Conservation (phyloP, 176 grass and related monocot genomes). For the Aegilops sharonensis region DNA sequence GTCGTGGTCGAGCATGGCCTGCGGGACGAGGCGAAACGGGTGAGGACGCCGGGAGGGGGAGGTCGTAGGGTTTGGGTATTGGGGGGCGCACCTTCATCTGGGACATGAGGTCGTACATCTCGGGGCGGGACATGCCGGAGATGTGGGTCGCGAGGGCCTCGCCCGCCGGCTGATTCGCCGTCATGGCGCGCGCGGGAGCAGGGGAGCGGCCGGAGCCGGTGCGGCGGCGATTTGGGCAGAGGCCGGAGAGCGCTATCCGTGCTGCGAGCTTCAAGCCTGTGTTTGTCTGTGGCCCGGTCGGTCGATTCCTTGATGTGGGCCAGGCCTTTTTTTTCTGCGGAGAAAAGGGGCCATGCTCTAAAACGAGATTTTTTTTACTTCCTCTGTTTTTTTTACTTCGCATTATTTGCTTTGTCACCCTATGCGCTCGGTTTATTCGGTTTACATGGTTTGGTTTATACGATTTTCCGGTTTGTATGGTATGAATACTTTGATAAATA, state of each 20-base stretch:
- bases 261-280: background rate
- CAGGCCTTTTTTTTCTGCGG: background rate
- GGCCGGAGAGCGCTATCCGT: background rate
- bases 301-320: background rate
- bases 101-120: constrained; percentile 90
- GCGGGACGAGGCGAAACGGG: background rate
- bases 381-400: too few relatives aligned
- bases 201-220: background rate
- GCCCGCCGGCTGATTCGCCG: constrained; percentile 51
- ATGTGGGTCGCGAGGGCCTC: constrained; percentile 67
- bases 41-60: background rate
- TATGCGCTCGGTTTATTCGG: too few relatives aligned
- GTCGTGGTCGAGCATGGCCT: constrained; percentile 78
- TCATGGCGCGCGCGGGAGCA: constrained; percentile 37
- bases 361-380: background rate
- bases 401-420: too few relatives aligned
- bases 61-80: constrained; percentile 34
- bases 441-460: too few relatives aligned
- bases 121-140: constrained; percentile 66
- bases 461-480: too few relatives aligned
- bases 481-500: too few relatives aligned
- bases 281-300: background rate
- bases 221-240: constrained; percentile 7
- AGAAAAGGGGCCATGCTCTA: background rate
- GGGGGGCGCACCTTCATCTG: constrained; percentile 65